Percentiles rank a stretch among this genome's conserved stretches.
phyloP scores from a whole-genome alignment of 768 basidiomycete genomes.

The Ramaria rubella region DNA sequence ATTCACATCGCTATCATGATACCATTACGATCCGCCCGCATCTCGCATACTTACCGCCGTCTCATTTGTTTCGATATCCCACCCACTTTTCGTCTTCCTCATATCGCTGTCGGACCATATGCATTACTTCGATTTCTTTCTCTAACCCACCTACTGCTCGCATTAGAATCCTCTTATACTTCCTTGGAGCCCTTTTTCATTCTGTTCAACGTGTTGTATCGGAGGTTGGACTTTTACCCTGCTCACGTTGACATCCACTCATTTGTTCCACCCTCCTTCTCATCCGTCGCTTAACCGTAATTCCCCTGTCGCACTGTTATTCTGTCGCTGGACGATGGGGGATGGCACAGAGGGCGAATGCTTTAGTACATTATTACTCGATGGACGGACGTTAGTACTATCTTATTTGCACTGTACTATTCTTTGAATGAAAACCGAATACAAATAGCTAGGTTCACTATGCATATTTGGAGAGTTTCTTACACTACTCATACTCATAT shows the following conservation, averaged over 20 bases:
- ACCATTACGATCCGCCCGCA: neutral
- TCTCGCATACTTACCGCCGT: neutral
- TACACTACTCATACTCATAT: neutral
- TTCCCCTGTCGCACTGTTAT: neutral
- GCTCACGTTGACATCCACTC: neutral
- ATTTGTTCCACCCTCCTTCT: neutral
- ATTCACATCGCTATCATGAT: neutral
- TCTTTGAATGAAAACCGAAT: neutral
- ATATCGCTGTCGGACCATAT: neutral
- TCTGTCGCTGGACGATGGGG: neutral
- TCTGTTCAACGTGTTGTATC: neutral
- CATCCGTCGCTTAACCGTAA: neutral
- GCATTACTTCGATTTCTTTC: neutral
- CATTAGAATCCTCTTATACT: neutral
- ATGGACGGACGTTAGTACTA: conserved; percentile 5
- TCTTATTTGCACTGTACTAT: conserved; percentile 7
- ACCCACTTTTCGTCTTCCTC: neutral
- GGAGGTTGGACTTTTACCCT: neutral
- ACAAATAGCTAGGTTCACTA: neutral
- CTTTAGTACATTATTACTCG: neutral
- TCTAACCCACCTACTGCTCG: neutral
- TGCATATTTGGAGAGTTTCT: neutral
- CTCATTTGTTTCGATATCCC: neutral
- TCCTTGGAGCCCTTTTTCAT: neutral
- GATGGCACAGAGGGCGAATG: neutral